Evolutionary conservation across 371 early-diverging fungal genomes (phyloP), one percentile per base, ranked within the genome.

Genomic region (Chytridium lagenaria): DNA sequence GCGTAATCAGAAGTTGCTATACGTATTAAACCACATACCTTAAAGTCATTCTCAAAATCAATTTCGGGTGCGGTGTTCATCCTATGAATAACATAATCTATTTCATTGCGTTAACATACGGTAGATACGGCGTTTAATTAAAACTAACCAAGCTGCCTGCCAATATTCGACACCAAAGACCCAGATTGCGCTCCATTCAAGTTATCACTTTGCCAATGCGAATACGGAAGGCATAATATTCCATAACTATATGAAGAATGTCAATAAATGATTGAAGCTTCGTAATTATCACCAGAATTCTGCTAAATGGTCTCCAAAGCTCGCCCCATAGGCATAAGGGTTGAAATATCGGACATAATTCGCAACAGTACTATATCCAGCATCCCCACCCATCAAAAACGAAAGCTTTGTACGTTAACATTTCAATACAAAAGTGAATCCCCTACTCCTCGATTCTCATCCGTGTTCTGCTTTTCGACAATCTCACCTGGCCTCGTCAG

Each of bases 331-430:
- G 23, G 83, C 39, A 19, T 75, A 23, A 19, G 74, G 59, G 1
- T 81, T 68, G 70, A 84, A 91, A 1, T 65, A 73, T 0, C 78
- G 75, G n/a, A 91, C 69, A 71, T 89, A 87, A 51, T 90, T 89
- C 7, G 87, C 76, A 15, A 91, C 72, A 0, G 90, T 89, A 66
- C 85, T 79, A 40, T 88, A 89, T 12, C 78, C 85, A 33, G 67
- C 68, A 72, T 90, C 91, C 0, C 85, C 89, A 12, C 90, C 91
- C 7, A 81, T 83, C 1, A 88, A 85, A 68, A 90, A 91, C 5
- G 85, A 87, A 59, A 88, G 44, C 44, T 44, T 59, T 70, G 23
- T 26, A 38, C 39, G 37, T 44, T 44, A 12, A 44, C 19, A 44
- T 7, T 19, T 44, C 44, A 44, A 19, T 44, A 7, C 7, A 19